Conservation (phyloP, 176 grass and related monocot species). For the Panicum miliaceum region DNA sequence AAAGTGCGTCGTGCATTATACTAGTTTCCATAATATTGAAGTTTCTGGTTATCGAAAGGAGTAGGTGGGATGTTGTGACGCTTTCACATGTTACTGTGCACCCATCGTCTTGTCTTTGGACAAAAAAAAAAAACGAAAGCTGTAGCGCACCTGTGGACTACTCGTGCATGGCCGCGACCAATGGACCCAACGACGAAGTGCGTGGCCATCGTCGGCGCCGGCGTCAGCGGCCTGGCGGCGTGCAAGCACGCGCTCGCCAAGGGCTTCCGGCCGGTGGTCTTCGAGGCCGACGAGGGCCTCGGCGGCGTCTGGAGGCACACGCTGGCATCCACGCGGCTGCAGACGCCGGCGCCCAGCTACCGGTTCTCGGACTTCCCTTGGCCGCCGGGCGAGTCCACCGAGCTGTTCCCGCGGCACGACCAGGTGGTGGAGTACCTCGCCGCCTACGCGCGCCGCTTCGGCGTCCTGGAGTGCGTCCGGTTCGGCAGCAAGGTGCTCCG, state of each 20-base stretch:
- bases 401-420: conserved; percentile 39
- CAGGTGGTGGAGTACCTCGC: conserved; percentile 66
- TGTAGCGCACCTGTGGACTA: too few species aligned
- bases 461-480: conserved; percentile 49
- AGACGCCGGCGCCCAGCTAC: background rate
- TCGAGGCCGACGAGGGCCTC: background rate
- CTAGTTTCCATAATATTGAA: too few species aligned
- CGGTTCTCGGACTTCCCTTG: background rate
- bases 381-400: too few species aligned
- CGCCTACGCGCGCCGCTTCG: conserved; percentile 75
- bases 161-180: too few species aligned
- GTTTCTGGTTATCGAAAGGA: too few species aligned
- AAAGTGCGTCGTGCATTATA: too few species aligned
- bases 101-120: too few species aligned
- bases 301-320: too few species aligned
- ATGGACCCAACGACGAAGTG: background rate
- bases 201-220: background rate
- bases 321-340: background rate
- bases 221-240: too few species aligned
- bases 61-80: too few species aligned
- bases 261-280: background rate
- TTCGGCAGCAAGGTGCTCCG: conserved; percentile 41
- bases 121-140: too few species aligned
- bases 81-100: too few species aligned
- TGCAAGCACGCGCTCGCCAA: background rate